A percentile compares a stretch with the other conserved stretches of the same genome.
Conservation (phyloP, 148 eudicot genomes). For the Dysphania ambrosioides region DNA sequence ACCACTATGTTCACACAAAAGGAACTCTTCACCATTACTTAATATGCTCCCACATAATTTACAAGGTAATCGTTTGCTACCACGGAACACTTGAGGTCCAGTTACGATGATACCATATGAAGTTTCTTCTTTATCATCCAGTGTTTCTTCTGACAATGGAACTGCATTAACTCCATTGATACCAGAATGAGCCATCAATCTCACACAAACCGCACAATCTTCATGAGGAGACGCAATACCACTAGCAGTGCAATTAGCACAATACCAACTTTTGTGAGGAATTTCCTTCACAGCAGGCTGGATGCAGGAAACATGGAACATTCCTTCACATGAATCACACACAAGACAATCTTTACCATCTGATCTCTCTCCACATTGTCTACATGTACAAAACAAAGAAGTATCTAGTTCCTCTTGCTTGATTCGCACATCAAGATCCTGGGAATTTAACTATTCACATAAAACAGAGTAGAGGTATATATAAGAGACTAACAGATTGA, state of each 20-base stretch:
- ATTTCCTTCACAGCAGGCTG: conserved; percentile 68
- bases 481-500: conserved; percentile 2
- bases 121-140: conserved; percentile 41
- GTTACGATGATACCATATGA: conserved; percentile 37
- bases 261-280: conserved; percentile 75
- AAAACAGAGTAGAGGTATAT: background rate
- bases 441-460: conserved; percentile 38
- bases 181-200: conserved; percentile 37
- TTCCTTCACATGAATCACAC: conserved; percentile 85
- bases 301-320: conserved; percentile 81
- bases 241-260: conserved; percentile 54
- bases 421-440: conserved; percentile 31
- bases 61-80: conserved; percentile 37
- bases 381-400: conserved; percentile 46
- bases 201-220: conserved; percentile 71
- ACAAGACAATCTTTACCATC: conserved; percentile 70
- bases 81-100: conserved; percentile 35
- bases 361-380: conserved; percentile 55
- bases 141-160: conserved; percentile 29
- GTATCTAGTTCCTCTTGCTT: conserved; percentile 50
- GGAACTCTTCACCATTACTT: conserved; percentile 39
- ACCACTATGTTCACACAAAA: conserved; percentile 61
- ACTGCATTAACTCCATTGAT: conserved; percentile 23
- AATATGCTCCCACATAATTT: conserved; percentile 48
- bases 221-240: conserved; percentile 67